These are phyloP conservation scores for Coemansia erecta DNA, from an alignment of 192 early-diverging fungal species.

Conservation along the genomic window DNA sequence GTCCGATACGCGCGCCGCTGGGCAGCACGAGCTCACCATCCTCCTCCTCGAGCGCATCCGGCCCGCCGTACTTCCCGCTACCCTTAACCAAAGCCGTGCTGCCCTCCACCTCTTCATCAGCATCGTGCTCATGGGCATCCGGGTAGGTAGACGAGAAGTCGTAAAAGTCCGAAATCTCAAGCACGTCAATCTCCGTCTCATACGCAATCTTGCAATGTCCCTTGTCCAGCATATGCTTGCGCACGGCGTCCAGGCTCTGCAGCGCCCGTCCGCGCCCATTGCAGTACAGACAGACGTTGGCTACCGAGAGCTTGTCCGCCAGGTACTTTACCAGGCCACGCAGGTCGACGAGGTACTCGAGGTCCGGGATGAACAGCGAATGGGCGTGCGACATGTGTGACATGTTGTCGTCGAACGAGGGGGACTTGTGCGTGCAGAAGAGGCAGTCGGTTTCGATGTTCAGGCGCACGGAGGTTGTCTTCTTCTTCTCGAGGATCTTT, in stretches of 20 bases:
- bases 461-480: constrained; percentile 65
- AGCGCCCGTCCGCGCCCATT: constrained; percentile 84
- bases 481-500: constrained; percentile 81
- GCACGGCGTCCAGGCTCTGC: constrained; percentile 87
- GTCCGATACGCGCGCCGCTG: constrained; percentile 76
- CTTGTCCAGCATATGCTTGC: constrained; percentile 93
- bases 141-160: constrained; percentile 90
- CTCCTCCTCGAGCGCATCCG: constrained; percentile 65
- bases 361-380: constrained; percentile 95
- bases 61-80: constrained; percentile 22
- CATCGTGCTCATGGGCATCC: constrained; percentile 53
- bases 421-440: constrained; percentile 77
- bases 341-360: constrained; percentile 88
- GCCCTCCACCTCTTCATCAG: constrained; percentile 38
- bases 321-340: constrained; percentile 88
- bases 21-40: constrained; percentile 87
- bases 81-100: constrained; percentile 22
- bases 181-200: constrained; percentile 84
- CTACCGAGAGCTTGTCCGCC: constrained; percentile 92
- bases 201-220: constrained; percentile 97
- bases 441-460: constrained; percentile 76
- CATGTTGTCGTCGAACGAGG: constrained; percentile 71
- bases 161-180: constrained; percentile 94
- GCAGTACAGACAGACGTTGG: constrained; percentile 94
- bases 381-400: constrained; percentile 90